A percentile compares a stretch with the other conserved stretches of the same genome.
These are phyloP conservation scores for Amoebophrya sp. DNA, from an alignment of 169 alveolate genomes.

Conservation along the genomic window DNA sequence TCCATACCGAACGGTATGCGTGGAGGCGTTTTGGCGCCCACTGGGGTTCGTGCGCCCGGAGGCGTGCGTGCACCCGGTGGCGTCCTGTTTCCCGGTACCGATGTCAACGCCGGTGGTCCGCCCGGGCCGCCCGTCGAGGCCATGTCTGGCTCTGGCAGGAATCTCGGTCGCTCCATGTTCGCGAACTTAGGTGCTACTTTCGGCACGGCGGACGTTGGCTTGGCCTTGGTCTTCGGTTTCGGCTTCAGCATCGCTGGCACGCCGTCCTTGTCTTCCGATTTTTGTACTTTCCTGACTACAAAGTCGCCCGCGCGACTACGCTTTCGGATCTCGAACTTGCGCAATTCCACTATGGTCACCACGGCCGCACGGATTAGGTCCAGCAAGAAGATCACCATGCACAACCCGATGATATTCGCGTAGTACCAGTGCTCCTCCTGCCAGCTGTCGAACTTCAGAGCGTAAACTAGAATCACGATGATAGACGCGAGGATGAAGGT, in stretches of 20 bases:
- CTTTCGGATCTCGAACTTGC: conserved; percentile 38
- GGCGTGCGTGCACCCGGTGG: not conserved
- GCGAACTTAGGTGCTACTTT: not conserved
- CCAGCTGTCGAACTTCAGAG: conserved; percentile 8
- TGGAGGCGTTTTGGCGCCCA: not conserved
- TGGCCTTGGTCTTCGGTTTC: not conserved
- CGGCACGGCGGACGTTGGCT: not conserved
- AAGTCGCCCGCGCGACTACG: conserved; percentile 24
- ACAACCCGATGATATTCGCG: not conserved
- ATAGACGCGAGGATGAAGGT: not conserved
- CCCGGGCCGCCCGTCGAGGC: no score
- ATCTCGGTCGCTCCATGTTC: not conserved
- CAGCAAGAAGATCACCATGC: not conserved
- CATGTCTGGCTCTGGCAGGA: not conserved
- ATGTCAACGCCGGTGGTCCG: no score
- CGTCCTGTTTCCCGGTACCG: not conserved
- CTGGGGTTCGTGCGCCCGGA: not conserved
- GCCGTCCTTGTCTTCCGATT: not conserved
- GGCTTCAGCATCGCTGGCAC: not conserved
- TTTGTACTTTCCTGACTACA: not conserved
- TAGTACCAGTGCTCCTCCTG: conserved; percentile 26
- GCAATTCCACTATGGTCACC: conserved; percentile 30
- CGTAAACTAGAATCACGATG: not conserved
- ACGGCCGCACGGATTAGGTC: conserved; percentile 11
- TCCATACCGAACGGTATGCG: not conserved